Conservation (phyloP, 2,329 filamentous ascomycete species). For the Microcyclospora pomicola region DNA sequence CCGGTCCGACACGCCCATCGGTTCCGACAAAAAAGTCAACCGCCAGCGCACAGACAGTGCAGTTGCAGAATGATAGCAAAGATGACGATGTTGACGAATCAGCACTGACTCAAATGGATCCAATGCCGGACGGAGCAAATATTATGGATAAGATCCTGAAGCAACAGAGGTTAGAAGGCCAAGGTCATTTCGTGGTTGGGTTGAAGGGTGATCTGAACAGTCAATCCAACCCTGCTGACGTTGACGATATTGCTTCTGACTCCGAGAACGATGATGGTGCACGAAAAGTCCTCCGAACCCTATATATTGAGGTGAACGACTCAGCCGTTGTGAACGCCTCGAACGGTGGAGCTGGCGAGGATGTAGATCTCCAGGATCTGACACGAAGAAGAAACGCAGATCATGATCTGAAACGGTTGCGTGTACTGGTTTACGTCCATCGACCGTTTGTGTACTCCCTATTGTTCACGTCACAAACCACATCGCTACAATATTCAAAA, state of each 20-base stretch:
- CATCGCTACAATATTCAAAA: conserved; percentile 32
- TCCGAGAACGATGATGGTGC: conserved; percentile 18
- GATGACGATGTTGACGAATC: conserved; percentile 7
- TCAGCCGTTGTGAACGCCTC: conserved; percentile 1
- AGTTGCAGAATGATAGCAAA: conserved; percentile 1
- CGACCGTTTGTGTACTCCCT: conserved; percentile 67
- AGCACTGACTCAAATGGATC: conserved; percentile 18
- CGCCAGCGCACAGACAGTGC: neutral
- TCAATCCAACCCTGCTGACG: conserved; percentile 29
- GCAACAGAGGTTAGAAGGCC: conserved; percentile 30
- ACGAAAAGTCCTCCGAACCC: conserved; percentile 48
- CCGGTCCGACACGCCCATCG: neutral
- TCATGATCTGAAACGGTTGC: conserved; percentile 25
- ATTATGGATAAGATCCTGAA: conserved; percentile 50
- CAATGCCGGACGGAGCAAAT: conserved; percentile 26
- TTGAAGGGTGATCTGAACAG: conserved; percentile 51
- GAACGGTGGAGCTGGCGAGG: conserved; percentile 1
- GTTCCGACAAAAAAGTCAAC: neutral
- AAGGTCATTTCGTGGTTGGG: conserved; percentile 53
- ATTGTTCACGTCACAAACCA: conserved; percentile 50
- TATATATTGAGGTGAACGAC: conserved; percentile 48
- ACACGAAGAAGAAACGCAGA: conserved; percentile 11
- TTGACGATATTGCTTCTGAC: conserved; percentile 15
- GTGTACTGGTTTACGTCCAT: conserved; percentile 58
- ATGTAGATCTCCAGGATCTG: conserved; percentile 6